phyloP scores from a whole-genome alignment of 1,284 basidiomycete genomes.

The Leccinum olivaceoglutinosum region DNA sequence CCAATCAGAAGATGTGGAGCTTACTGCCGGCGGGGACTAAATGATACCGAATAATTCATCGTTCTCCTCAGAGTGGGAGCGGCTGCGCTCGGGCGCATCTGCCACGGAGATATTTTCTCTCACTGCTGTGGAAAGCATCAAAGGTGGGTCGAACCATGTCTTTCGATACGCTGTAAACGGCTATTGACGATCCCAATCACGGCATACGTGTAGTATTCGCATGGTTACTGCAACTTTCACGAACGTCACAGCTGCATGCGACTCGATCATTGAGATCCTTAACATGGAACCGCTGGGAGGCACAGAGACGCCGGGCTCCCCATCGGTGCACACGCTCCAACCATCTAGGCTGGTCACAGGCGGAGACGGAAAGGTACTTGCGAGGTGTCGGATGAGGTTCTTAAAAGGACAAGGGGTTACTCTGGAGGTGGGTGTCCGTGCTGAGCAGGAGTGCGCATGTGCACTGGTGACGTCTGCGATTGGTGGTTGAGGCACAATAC shows the following conservation, averaged over 20 bases:
- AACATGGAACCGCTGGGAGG: conserved; percentile 97
- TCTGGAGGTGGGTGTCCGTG: conserved; percentile 89
- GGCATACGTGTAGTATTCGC: conserved; percentile 9
- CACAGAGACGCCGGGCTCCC: conserved; percentile 74
- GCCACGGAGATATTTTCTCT: conserved; percentile 94
- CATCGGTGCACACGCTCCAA: conserved; percentile 91
- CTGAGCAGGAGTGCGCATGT: conserved; percentile 84
- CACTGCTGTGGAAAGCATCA: conserved; percentile 88
- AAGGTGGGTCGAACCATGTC: conserved; percentile 53
- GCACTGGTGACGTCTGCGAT: conserved; percentile 89
- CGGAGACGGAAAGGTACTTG: conserved; percentile 90
- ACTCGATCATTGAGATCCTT: conserved; percentile 89
- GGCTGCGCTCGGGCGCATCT: conserved; percentile 68
- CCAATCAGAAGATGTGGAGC: conserved; percentile 91
- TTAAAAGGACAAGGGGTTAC: conserved; percentile 90
- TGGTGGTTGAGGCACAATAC: conserved; percentile 45
- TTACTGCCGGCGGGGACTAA: conserved; percentile 82
- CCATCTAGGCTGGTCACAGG: conserved; percentile 85
- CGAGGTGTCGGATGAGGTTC: conserved; percentile 93
- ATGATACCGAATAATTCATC: conserved; percentile 89
- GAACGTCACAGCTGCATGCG: conserved; percentile 70
- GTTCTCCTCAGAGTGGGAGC: conserved; percentile 94
- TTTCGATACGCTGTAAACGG: conserved; percentile 3
- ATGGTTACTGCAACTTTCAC: conserved; percentile 9
- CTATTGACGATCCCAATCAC: conserved; percentile 15